Evolutionary conservation across 2,329 filamentous ascomycete genomes (phyloP).

Genomic region (Ascochyta lentis): DNA sequence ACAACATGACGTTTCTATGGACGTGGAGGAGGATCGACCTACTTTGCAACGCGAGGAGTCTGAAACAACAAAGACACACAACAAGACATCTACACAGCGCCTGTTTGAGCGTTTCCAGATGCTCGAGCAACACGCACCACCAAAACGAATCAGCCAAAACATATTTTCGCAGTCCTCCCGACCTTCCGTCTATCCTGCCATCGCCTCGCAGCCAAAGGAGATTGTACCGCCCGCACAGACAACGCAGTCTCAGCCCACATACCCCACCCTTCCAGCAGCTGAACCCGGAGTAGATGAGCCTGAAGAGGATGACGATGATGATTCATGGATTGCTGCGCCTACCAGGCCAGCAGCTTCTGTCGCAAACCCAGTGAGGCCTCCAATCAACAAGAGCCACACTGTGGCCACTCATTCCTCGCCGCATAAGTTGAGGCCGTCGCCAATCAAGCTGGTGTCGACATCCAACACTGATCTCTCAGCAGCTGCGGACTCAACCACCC

Average conservation of each 20-base stretch:
- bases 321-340: slow-evolving; percentile 67
- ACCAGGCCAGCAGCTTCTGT: slow-evolving; percentile 49
- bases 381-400: slow-evolving; percentile 66
- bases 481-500: slow-evolving; percentile 60
- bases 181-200: slow-evolving; percentile 9
- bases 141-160: slow-evolving; percentile 47
- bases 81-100: slow-evolving; percentile 91
- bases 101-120: slow-evolving; percentile 91
- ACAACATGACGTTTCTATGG: slow-evolving; percentile 62
- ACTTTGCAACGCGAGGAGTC: slow-evolving; percentile 53
- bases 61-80: slow-evolving; percentile 67
- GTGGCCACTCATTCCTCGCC: slow-evolving; percentile 54
- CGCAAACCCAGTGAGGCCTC: slow-evolving; percentile 51
- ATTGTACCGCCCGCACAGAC: slow-evolving; percentile 40
- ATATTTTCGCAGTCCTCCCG: slow-evolving; percentile 33
- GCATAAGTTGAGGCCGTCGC: slow-evolving; percentile 53
- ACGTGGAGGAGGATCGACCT: slow-evolving; percentile 55
- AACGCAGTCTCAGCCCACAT: slow-evolving; percentile 44
- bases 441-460: slow-evolving; percentile 50
- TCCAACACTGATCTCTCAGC: slow-evolving; percentile 52
- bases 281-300: slow-evolving; percentile 13
- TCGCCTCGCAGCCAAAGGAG: slow-evolving; percentile 28
- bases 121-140: slow-evolving; percentile 60
- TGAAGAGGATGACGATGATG: slow-evolving; percentile 49
- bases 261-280: slow-evolving; percentile 50